A percentile compares a stretch with the other conserved stretches of the same genome.
Conservation (phyloP, 768 basidiomycete species). For the Amanita inopinata region DNA sequence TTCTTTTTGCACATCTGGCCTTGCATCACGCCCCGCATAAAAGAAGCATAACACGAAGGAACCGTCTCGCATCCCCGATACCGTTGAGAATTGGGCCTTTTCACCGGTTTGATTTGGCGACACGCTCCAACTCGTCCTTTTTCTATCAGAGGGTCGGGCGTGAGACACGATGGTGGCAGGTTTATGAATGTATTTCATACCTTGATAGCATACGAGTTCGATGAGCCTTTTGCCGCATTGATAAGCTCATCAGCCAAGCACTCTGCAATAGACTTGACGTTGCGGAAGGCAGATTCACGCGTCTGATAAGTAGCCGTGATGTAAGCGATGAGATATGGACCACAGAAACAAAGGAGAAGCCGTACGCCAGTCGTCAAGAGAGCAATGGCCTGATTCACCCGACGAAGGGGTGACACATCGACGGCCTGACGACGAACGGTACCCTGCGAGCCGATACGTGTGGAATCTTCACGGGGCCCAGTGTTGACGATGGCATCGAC, state of each 20-base stretch:
- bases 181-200: constrained; percentile 27
- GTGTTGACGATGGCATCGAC: constrained; percentile 99
- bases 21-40: not conserved
- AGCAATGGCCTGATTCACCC: constrained; percentile 95
- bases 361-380: constrained; percentile 94
- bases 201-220: constrained; percentile 99
- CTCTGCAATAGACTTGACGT: constrained; percentile 98
- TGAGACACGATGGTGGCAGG: not conserved
- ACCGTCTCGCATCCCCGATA: not conserved
- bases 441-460: constrained; percentile 99
- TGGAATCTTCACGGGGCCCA: constrained; percentile 98
- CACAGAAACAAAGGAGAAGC: constrained; percentile 8
- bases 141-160: constrained; percentile 44
- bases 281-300: constrained; percentile 99
- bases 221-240: constrained; percentile 99
- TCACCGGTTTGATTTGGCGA: constrained; percentile 99
- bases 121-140: constrained; percentile 99
- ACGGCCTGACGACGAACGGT: constrained; percentile 99
- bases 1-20: not conserved
- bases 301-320: constrained; percentile 42
- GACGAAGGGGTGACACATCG: constrained; percentile 95
- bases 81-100: not conserved
- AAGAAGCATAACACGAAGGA: not conserved
- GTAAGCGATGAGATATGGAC: not conserved
- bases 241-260: constrained; percentile 99